Conservation (phyloP, 345 rosid genomes). For the Diplotaxis tenuifolia region DNA sequence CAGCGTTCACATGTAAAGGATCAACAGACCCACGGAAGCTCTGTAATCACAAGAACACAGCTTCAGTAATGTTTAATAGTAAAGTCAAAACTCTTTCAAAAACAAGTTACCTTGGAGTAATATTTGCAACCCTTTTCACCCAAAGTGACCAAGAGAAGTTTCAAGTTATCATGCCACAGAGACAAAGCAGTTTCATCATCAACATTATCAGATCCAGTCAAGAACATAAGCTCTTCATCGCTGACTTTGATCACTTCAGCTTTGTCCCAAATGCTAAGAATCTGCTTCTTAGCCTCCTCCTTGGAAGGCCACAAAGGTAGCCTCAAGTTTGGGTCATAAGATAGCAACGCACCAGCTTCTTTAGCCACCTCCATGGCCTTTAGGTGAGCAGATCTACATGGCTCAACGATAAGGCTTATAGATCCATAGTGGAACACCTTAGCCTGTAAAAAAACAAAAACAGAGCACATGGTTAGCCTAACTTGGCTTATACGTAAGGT, state of each 20-base stretch:
- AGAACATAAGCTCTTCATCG: constrained; percentile 89
- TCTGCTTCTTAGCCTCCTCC: constrained; percentile 85
- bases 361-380: constrained; percentile 94
- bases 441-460: constrained; percentile 43
- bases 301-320: constrained; percentile 93
- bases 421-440: constrained; percentile 95
- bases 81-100: not conserved
- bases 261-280: constrained; percentile 92
- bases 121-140: constrained; percentile 95
- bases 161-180: constrained; percentile 81
- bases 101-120: constrained; percentile 74
- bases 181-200: constrained; percentile 78
- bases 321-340: constrained; percentile 92
- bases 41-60: constrained; percentile 37
- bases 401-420: constrained; percentile 96
- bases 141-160: constrained; percentile 81
- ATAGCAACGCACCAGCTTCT: constrained; percentile 82
- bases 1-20: constrained; percentile 66
- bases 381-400: constrained; percentile 91
- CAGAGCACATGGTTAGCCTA: constrained; percentile 6
- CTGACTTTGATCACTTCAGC: constrained; percentile 95
- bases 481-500: constrained; percentile 9
- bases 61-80: not conserved
- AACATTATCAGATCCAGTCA: constrained; percentile 77
- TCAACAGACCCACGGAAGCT: constrained; percentile 75